Base-by-base conservation (phyloP, 441 rosid species). In the Pelargonium fulgidum region DNA sequence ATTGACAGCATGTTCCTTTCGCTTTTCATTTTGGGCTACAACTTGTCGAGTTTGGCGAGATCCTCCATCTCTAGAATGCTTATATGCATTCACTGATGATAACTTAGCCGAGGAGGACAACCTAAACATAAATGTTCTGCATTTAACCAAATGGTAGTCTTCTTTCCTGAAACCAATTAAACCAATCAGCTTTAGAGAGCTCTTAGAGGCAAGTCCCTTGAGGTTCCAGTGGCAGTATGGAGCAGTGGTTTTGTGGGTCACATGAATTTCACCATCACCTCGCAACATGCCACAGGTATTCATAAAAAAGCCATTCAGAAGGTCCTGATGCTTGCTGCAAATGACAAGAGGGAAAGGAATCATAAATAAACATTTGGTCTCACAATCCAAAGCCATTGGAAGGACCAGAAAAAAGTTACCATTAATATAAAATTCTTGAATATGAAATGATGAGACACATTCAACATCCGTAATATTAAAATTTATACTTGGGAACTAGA, bases 221-320 rank as follows among this genome's bases (percentile, higher is more conserved):
- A 86, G 80, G 41, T 87, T 75, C 96, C 91, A 89, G 17, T 16
- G 3, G 75, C 78, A 77, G 72, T 72, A 86, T 10, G 87, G 89
- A 59, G 24, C 7, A 0, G 61, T 68, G 29, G 81, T 82, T 75
- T 86, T 89, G 76, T 84, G 96, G 59, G 74, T 78, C 22, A 87
- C 87, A 66, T 87, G 91, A 2, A 86, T 62, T 80, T 89, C 77
- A 11, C 91, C 93, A 14, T 73, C 0, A 39, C 69, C 70, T 24
- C 71, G 65, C 12, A 87, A 72, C 88, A 86, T 72, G n/a, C 36
- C 68, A 54, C 79, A 75, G 26, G 91, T 87, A 71, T 73, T 79
- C 70, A 22, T 65, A 58, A 85, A 81, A 77, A 89, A 87, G 7
- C 79, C 80, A 3, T 17, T 26, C 71, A 81, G 78, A 41, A 89